Base-by-base conservation (phyloP, 140 eudicot species). In the Oenanthe javanica region DNA sequence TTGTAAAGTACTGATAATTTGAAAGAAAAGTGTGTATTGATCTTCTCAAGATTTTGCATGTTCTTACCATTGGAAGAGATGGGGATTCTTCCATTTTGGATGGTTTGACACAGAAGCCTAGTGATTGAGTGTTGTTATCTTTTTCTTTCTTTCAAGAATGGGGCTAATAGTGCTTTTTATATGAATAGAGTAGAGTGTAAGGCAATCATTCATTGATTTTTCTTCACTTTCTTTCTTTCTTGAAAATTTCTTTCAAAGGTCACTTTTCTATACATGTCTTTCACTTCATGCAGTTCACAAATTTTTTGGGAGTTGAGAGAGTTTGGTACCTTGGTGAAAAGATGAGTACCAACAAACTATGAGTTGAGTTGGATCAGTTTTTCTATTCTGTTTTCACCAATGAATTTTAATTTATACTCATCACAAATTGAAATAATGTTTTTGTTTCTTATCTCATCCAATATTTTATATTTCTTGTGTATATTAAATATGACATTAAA, bases 1-100 rank as follows among this genome's bases (percentile, higher is more conserved):
- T 15, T 12, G 93, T 87, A 85, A 91, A 93, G 84, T 74, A 85
- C 50, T 77, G 86, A 81, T 86, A 90, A 81, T 85, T 72, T 67
- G 84, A 81, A 25, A 93, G 90, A 77, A 93, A 93, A 69, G 86
- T 82, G 76, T 83, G 85, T 80, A 93, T 85, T 47, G 98, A 91
- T 79, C 50, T 91, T 77, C 96, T 80, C 49, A 87, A 61, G 76
- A 91, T 89, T 79, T 75, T 84, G 85, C 70, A 21, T 78, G 90
- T 80, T 86, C 66, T 75, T 81, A 81, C 81, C 94, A 84, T 86
- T 54, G 88, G 86, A 77, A 81, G 59, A 48, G 78, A 38, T 73
- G 70, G 79, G 80, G 75, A 61, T 64, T 72, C 82, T 81, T 85
- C 90, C 80, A 80, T 87, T 77, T 6, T 18, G 50, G 66, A 18